Evolutionary conservation across 306 rosid species (phyloP).

Genomic region (Corylus americana): DNA sequence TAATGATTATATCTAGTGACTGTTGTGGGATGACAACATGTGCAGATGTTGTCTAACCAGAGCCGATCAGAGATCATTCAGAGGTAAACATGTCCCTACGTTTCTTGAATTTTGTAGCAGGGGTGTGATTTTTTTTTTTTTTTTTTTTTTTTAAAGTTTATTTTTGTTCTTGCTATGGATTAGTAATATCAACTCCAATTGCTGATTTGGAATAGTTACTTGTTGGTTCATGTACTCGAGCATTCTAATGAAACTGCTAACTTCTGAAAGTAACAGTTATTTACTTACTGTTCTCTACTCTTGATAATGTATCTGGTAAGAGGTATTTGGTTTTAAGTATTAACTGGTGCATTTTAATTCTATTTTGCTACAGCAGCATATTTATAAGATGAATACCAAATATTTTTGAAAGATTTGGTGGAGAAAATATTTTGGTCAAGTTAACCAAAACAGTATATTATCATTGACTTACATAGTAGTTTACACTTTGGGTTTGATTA

Average conservation of each 20-base stretch:
- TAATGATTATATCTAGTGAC: neutral
- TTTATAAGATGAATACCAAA: neutral
- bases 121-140: neutral
- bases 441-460: too few relatives aligned
- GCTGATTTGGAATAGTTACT: neutral
- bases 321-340: neutral
- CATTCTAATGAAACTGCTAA: neutral
- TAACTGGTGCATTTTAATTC: neutral
- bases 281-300: neutral
- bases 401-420: neutral
- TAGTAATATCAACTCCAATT: neutral
- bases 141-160: neutral
- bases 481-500: too few relatives aligned
- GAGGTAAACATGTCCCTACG: slow-evolving; percentile 42
- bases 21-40: neutral
- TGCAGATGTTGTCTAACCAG: slow-evolving; percentile 75
- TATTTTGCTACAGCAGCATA: neutral
- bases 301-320: neutral
- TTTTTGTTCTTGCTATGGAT: neutral
- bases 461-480: too few relatives aligned
- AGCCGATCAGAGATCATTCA: slow-evolving; percentile 68
- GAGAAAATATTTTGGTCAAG: too few relatives aligned
- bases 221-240: neutral
- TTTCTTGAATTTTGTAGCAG: slow-evolving; percentile 8
- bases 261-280: neutral